Evolutionary conservation across 179 eudicot species (phyloP).

Genomic region (Silene noctiflora): DNA sequence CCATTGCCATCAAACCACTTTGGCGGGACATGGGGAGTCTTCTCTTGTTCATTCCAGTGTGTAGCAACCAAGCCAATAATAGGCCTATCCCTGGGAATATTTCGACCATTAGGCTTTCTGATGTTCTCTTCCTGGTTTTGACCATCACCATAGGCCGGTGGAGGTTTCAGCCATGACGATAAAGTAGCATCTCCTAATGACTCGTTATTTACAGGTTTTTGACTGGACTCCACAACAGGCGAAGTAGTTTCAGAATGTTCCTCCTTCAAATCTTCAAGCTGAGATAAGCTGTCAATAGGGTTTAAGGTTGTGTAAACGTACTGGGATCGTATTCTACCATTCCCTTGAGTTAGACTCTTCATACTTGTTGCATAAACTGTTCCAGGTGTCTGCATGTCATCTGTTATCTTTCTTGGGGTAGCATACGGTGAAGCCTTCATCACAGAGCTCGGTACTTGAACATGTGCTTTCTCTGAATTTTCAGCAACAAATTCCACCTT

Average conservation of each 20-base stretch:
- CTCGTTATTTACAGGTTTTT: slow-evolving; percentile 31
- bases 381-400: slow-evolving; percentile 97
- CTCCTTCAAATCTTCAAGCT: slow-evolving; percentile 37
- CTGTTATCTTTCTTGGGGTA: slow-evolving; percentile 63
- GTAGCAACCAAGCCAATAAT: slow-evolving; percentile 78
- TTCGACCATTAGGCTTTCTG: slow-evolving; percentile 36
- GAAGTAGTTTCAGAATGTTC: slow-evolving; percentile 27
- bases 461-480: slow-evolving; percentile 34
- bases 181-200: slow-evolving; percentile 47
- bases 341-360: slow-evolving; percentile 35
- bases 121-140: slow-evolving; percentile 13
- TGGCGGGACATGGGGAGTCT: slow-evolving; percentile 45
- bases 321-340: slow-evolving; percentile 73
- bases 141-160: slow-evolving; percentile 21
- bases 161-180: slow-evolving; percentile 68
- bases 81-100: slow-evolving; percentile 63
- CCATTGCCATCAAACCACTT: slow-evolving; percentile 92
- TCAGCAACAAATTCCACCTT: slow-evolving; percentile 28
- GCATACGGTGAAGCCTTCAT: slow-evolving; percentile 68
- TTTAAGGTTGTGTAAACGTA: slow-evolving; percentile 61
- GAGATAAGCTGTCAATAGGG: slow-evolving; percentile 44
- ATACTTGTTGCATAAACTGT: slow-evolving; percentile 67
- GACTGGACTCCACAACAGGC: slow-evolving; percentile 20
- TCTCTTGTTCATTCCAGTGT: slow-evolving; percentile 74
- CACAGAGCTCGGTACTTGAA: slow-evolving; percentile 30